A percentile compares a stretch with the other conserved stretches of the same genome.
These are phyloP conservation scores for Amphirosellinia nigrospora DNA, from an alignment of 495 filamentous ascomycete species.

Conservation along the genomic window DNA sequence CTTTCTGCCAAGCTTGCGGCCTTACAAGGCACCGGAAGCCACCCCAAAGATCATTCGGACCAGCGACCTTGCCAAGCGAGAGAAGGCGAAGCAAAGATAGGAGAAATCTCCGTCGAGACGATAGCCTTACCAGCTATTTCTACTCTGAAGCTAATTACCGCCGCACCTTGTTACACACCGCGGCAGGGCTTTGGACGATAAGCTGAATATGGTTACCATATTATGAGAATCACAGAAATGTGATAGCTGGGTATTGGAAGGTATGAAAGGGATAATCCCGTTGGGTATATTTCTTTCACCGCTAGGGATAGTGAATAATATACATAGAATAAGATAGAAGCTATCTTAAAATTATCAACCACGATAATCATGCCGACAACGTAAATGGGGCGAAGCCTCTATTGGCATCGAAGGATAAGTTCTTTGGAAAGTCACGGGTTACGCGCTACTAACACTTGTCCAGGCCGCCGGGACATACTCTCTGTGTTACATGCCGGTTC, in stretches of 20 bases:
- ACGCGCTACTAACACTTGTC: no score
- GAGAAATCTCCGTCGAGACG: background rate
- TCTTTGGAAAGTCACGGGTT: no score
- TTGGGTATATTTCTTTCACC: background rate
- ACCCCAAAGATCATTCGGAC: slow-evolving; percentile 52
- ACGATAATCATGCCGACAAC: background rate
- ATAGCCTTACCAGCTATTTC: background rate
- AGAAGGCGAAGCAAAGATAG: slow-evolving; percentile 47
- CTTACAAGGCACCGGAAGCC: slow-evolving; percentile 41
- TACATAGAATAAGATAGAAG: background rate
- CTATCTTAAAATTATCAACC: background rate
- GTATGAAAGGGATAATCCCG: background rate
- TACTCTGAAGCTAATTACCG: no score
- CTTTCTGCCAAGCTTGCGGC: slow-evolving; percentile 70
- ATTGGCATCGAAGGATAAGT: background rate
- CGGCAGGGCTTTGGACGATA: background rate
- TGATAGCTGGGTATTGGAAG: background rate
- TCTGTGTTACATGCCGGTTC: background rate
- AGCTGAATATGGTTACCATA: background rate
- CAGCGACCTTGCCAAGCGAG: slow-evolving; percentile 52
- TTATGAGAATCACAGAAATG: background rate
- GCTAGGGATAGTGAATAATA: background rate
- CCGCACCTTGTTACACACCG: background rate
- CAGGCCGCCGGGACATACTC: background rate
- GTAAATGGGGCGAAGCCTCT: background rate